Conservation (phyloP, 2,329 filamentous ascomycete species). For the Akanthomyces dipterigenus region DNA sequence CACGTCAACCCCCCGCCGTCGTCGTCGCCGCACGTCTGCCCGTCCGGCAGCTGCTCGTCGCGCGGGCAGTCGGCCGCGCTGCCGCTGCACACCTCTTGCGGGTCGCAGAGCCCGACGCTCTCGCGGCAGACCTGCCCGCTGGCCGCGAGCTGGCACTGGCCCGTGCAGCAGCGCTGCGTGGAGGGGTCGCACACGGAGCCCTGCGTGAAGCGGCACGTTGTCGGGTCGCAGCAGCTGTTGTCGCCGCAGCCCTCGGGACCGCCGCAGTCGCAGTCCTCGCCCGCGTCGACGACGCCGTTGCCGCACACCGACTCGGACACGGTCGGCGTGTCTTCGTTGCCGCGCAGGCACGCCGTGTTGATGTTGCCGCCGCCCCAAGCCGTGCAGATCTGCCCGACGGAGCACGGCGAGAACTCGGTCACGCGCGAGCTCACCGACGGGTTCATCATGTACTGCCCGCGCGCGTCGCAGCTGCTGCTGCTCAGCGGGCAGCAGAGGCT, state of each 20-base stretch:
- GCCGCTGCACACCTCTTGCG: conserved; percentile 69
- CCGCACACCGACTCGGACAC: conserved; percentile 75
- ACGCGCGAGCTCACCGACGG: conserved; percentile 66
- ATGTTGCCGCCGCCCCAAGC: conserved; percentile 68
- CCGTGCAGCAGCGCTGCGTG: conserved; percentile 66
- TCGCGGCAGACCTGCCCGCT: conserved; percentile 64
- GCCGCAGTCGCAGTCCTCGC: conserved; percentile 86
- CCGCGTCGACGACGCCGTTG: conserved; percentile 82
- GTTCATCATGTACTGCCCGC: conserved; percentile 77
- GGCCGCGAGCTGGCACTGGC: conserved; percentile 54
- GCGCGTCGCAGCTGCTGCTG: conserved; percentile 58
- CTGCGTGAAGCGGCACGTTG: conserved; percentile 68
- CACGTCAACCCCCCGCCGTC: conserved; percentile 55
- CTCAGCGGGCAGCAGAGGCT: conserved; percentile 65
- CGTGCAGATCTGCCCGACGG: conserved; percentile 79
- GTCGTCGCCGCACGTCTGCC: conserved; percentile 55
- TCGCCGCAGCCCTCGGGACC: conserved; percentile 56
- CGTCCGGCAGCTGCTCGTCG: conserved; percentile 60
- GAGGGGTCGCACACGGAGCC: conserved; percentile 64
- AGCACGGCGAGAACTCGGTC: conserved; percentile 70
- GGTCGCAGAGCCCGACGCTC: conserved; percentile 69
- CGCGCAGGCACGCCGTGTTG: conserved; percentile 63
- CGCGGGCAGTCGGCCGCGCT: conserved; percentile 59
- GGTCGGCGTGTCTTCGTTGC: conserved; percentile 68
- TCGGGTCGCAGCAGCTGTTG: conserved; percentile 70